Conservation (phyloP, 495 filamentous ascomycete genomes). For the Darksidea phi region DNA sequence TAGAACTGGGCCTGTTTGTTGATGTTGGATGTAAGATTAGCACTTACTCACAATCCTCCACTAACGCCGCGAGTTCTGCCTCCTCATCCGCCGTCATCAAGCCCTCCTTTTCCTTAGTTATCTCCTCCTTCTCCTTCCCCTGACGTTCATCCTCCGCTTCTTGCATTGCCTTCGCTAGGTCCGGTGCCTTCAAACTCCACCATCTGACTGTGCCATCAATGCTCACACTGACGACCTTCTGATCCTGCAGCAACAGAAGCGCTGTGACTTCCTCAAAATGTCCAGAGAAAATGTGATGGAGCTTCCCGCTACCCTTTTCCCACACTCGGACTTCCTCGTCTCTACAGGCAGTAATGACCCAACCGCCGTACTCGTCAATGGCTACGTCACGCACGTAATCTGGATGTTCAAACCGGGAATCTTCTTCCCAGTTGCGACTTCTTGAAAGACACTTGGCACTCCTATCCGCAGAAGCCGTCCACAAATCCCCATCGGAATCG, state of each 20-base stretch:
- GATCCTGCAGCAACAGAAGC: slow-evolving; percentile 58
- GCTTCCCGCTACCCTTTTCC: slow-evolving; percentile 70
- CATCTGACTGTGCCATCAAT: slow-evolving; percentile 85
- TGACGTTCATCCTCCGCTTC: slow-evolving; percentile 53
- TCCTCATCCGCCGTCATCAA: slow-evolving; percentile 85
- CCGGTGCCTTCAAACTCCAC: slow-evolving; percentile 69
- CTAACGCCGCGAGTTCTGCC: slow-evolving; percentile 79
- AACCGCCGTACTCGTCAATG: slow-evolving; percentile 66
- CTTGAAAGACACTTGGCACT: slow-evolving; percentile 72
- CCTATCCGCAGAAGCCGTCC: slow-evolving; percentile 87
- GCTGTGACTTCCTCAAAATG: slow-evolving; percentile 93
- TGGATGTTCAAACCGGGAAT: slow-evolving; percentile 72
- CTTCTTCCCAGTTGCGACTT: slow-evolving; percentile 62
- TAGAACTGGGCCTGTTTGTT: no score
- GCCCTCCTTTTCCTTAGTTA: slow-evolving; percentile 78
- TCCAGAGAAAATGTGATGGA: slow-evolving; percentile 74
- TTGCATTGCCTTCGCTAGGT: slow-evolving; percentile 53
- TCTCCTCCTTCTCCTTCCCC: slow-evolving; percentile 51
- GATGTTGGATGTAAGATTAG: no score
- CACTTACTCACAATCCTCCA: slow-evolving; percentile 65
- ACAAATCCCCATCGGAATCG: slow-evolving; percentile 69
- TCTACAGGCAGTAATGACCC: slow-evolving; percentile 85
- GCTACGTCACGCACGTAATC: slow-evolving; percentile 86
- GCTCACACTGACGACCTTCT: slow-evolving; percentile 69
- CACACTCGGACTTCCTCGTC: slow-evolving; percentile 92